Evolutionary conservation across 768 basidiomycete species (phyloP), one percentile per base, ranked within the genome.

Genomic region (Collybia sp.): DNA sequence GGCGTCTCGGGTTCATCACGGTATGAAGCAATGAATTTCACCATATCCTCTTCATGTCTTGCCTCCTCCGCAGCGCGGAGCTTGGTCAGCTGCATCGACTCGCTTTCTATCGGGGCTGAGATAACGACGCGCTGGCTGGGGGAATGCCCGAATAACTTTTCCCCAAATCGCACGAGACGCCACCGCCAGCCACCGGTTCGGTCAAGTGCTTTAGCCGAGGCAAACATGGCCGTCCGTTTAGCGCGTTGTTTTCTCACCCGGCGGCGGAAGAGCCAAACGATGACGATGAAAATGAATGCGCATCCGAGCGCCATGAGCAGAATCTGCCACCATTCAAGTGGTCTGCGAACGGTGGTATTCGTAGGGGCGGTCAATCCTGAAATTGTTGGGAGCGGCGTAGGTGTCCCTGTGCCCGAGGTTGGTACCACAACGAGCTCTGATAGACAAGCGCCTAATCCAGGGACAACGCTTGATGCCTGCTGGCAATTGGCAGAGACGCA

Each of bases 271-370:
- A 72, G 73, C 71, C 79, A 79, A 45, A 90, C 58, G 52, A 88
- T 60, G 18, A 76, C 61, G 34, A 88, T 51, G 61, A 88, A 80
- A 63, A 89, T 82, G 63, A 91, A 85, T n/a, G 83, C 81, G 54
- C 83, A 85, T 9, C 88, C 87, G 35, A 90, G 76, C 0, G 82
- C 71, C 84, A 91, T 90, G 43, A 91, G 75, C 38, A 90, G 68
- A 56, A 91, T 89, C 68, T 91, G 74, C 88, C 88, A 91, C 88
- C 89, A 90, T 50, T 71, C 67, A 3, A 89, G 67, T 17, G 68
- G 49, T 20, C 66, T 69, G 16, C 60, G 61, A 18, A 54, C 43
- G 45, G 49, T 52, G 12, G 59, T 53, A 9, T 53, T 45, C 1
- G 71, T 73, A 0, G 83, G 82, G 10, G 74, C 63, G 41, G 73